These are phyloP conservation scores for Botrytis tulipae DNA, from an alignment of 2,329 filamentous ascomycete genomes.

Conservation along the genomic window DNA sequence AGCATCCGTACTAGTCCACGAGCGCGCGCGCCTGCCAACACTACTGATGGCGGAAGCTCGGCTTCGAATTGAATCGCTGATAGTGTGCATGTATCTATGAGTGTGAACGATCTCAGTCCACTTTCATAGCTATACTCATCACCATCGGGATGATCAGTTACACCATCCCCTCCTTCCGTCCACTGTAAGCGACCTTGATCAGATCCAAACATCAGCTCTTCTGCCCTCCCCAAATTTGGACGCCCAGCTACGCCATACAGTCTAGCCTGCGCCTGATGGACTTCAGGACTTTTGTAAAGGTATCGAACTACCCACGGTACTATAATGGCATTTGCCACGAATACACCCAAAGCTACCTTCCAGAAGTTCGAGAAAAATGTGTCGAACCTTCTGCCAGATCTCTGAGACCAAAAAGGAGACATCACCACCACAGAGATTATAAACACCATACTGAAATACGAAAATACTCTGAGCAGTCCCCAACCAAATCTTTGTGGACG, in stretches of 20 bases:
- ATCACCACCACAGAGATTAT: neutral
- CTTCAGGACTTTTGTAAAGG: constrained; percentile 28
- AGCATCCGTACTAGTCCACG: constrained; percentile 39
- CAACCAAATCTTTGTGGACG: neutral
- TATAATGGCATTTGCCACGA: constrained; percentile 19
- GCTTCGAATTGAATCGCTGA: constrained; percentile 38
- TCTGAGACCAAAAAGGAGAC: neutral
- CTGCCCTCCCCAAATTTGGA: constrained; percentile 31
- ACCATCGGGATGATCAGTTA: neutral
- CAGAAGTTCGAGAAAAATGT: neutral
- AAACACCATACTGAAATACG: constrained; percentile 1
- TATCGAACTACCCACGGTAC: constrained; percentile 28
- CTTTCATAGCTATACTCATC: neutral
- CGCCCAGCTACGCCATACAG: constrained; percentile 37
- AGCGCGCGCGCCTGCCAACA: constrained; percentile 37
- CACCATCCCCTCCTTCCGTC: constrained; percentile 17
- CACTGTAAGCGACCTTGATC: constrained; percentile 32
- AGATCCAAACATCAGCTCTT: constrained; percentile 35
- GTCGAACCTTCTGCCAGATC: neutral
- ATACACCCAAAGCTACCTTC: constrained; percentile 8
- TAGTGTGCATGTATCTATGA: constrained; percentile 38
- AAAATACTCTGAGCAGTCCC: neutral
- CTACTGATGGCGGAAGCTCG: constrained; percentile 36
- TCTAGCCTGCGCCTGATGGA: constrained; percentile 31
- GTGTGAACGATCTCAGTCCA: constrained; percentile 32